phyloP scores from a whole-genome alignment of 345 rosid species.

The Salix purpurea region DNA sequence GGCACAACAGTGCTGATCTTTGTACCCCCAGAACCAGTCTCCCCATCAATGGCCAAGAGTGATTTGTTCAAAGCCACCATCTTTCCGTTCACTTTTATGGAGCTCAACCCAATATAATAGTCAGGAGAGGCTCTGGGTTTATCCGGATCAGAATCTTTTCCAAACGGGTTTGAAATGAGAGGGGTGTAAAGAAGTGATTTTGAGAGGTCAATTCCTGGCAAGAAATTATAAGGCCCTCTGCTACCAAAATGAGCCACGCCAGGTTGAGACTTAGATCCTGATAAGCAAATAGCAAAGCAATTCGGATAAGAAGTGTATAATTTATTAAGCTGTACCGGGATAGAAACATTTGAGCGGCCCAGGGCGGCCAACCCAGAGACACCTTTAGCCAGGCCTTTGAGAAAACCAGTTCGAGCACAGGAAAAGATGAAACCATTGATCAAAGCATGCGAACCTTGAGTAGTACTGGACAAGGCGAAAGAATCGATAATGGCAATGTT shows the following conservation, averaged over 20 bases:
- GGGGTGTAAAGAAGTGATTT: slow-evolving; percentile 18
- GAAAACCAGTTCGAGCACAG: slow-evolving; percentile 1
- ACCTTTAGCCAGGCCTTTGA: slow-evolving; percentile 5
- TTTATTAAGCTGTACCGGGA: slow-evolving; percentile 25
- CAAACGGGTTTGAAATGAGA: slow-evolving; percentile 19
- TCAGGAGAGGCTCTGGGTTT: slow-evolving; percentile 20
- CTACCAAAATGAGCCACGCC: slow-evolving; percentile 22
- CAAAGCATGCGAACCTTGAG: not conserved
- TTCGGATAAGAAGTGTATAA: slow-evolving; percentile 14
- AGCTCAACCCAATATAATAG: slow-evolving; percentile 5
- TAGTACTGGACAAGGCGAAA: slow-evolving; percentile 21
- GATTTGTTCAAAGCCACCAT: not conserved
- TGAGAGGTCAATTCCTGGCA: slow-evolving; percentile 19
- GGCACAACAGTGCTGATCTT: slow-evolving; percentile 15
- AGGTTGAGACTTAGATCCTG: slow-evolving; percentile 10
- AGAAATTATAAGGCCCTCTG: slow-evolving; percentile 29
- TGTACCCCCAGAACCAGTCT: slow-evolving; percentile 17
- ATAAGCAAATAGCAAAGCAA: slow-evolving; percentile 26
- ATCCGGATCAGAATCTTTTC: slow-evolving; percentile 21
- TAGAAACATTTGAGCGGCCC: slow-evolving; percentile 25
- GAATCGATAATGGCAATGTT: slow-evolving; percentile 26
- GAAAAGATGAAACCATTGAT: not conserved
- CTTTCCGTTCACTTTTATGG: slow-evolving; percentile 14
- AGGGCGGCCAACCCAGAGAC: slow-evolving; percentile 16
- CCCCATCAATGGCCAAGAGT: slow-evolving; percentile 2